These are phyloP conservation scores for Fusarium transvaalense DNA, from an alignment of 2,329 filamentous ascomycete genomes.

Conservation along the genomic window DNA sequence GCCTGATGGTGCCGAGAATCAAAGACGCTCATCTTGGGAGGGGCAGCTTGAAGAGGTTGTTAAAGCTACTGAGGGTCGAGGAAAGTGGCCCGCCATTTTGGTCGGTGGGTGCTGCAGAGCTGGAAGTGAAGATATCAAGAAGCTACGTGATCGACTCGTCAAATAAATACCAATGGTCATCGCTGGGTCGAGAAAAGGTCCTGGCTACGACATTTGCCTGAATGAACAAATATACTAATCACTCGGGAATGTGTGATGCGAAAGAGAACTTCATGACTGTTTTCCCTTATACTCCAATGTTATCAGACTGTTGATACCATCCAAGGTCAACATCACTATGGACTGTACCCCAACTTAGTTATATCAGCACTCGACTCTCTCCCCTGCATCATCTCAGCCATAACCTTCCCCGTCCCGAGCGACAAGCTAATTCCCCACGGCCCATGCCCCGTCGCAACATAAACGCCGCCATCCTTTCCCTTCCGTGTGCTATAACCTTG, in stretches of 20 bases:
- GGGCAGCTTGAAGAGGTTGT: slow-evolving; percentile 59
- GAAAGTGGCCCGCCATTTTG: slow-evolving; percentile 60
- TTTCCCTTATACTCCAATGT: background rate
- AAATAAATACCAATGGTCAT: background rate
- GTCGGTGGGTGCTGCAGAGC: slow-evolving; percentile 68
- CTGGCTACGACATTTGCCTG: background rate
- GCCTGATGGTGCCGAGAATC: slow-evolving; percentile 45
- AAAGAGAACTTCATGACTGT: background rate
- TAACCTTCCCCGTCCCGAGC: slow-evolving; percentile 76
- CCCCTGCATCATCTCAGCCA: slow-evolving; percentile 77
- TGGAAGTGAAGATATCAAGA: slow-evolving; percentile 53
- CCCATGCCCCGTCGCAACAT: slow-evolving; percentile 78
- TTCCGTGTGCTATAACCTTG: slow-evolving; percentile 57
- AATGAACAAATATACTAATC: too few species aligned
- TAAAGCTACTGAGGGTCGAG: slow-evolving; percentile 51
- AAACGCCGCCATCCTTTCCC: slow-evolving; percentile 71
- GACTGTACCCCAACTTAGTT: slow-evolving; percentile 37
- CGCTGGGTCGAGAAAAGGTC: too few species aligned
- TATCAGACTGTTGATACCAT: background rate
- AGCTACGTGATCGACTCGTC: slow-evolving; percentile 46
- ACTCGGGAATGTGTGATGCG: too few species aligned
- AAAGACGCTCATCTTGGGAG: slow-evolving; percentile 59
- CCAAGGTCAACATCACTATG: background rate
- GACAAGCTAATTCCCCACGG: slow-evolving; percentile 78
- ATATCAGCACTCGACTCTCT: slow-evolving; percentile 70